Percentiles rank a stretch among this genome's conserved stretches.
phyloP scores from a whole-genome alignment of 208 protist genomes.

The Borovskyia barvae region DNA sequence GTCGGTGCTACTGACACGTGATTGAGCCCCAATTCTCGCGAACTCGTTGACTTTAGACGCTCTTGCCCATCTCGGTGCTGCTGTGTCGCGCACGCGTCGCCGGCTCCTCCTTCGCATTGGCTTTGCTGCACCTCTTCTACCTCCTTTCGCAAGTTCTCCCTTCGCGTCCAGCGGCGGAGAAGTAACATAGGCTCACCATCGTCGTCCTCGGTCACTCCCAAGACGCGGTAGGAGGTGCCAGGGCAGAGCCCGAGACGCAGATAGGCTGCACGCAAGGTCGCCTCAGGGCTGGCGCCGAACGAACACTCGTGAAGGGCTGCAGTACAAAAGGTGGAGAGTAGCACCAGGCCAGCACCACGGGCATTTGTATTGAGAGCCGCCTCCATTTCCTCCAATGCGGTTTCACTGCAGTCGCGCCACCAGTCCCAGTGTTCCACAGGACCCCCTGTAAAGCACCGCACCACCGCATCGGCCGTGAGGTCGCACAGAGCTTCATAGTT shows the following conservation, averaged over 20 bases:
- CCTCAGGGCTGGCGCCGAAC: neutral
- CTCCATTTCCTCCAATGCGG: constrained; percentile 53
- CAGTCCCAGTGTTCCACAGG: constrained; percentile 68
- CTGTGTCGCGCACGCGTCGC: neutral
- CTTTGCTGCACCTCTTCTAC: neutral
- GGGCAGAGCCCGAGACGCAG: constrained; percentile 28
- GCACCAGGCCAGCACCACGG: constrained; percentile 47
- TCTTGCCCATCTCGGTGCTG: neutral
- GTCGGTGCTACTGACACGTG: neutral
- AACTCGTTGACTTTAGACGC: neutral
- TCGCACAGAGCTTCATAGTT: constrained; percentile 36
- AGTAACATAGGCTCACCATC: constrained; percentile 40
- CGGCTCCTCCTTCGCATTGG: neutral
- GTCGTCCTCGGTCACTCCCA: constrained; percentile 36
- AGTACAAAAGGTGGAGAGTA: constrained; percentile 32
- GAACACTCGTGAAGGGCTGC: neutral
- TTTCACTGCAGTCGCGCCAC: constrained; percentile 29
- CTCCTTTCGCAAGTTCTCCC: neutral
- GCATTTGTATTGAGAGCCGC: constrained; percentile 42
- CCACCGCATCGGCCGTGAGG: constrained; percentile 21
- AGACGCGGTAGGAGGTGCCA: constrained; percentile 51
- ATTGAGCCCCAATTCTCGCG: neutral
- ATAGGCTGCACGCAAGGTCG: neutral
- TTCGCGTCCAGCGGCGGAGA: constrained; percentile 48
- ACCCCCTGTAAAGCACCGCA: constrained; percentile 63